phyloP scores from a whole-genome alignment of 164 flowering plant genomes.

The Kingdonia uniflora region DNA sequence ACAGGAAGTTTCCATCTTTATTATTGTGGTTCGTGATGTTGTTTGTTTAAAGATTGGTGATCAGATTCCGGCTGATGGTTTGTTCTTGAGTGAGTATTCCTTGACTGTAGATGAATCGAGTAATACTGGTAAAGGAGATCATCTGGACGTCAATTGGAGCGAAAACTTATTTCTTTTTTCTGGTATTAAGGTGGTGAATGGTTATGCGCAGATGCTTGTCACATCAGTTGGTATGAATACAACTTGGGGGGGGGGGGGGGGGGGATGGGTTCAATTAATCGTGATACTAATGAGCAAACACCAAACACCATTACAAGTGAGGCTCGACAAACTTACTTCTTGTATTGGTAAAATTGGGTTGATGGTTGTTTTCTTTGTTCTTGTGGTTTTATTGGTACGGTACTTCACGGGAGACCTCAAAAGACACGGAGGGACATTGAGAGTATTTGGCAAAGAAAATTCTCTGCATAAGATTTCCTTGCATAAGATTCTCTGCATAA shows the following conservation, averaged over 20 bases:
- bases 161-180: slow-evolving; percentile 26
- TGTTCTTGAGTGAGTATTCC: slow-evolving; percentile 35
- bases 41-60: slow-evolving; percentile 37
- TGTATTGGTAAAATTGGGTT: slow-evolving; percentile 66
- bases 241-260: slow-evolving; percentile 32
- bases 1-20: slow-evolving; percentile 25
- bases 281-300: slow-evolving; percentile 31
- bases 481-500: neutral
- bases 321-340: slow-evolving; percentile 47
- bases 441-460: slow-evolving; percentile 39
- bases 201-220: slow-evolving; percentile 39
- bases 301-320: slow-evolving; percentile 52
- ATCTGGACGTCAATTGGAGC: slow-evolving; percentile 14
- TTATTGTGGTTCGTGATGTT: slow-evolving; percentile 41
- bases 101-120: slow-evolving; percentile 39
- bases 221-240: slow-evolving; percentile 38
- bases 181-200: slow-evolving; percentile 35
- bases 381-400: slow-evolving; percentile 40
- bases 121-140: slow-evolving; percentile 37
- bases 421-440: slow-evolving; percentile 24
- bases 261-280: slow-evolving; percentile 48
- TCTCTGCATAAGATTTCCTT: too few species aligned
- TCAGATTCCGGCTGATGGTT: slow-evolving; percentile 50
- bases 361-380: slow-evolving; percentile 54
- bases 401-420: slow-evolving; percentile 63